Conservation (phyloP, 768 basidiomycete genomes). For the Hygrophorus russula region DNA sequence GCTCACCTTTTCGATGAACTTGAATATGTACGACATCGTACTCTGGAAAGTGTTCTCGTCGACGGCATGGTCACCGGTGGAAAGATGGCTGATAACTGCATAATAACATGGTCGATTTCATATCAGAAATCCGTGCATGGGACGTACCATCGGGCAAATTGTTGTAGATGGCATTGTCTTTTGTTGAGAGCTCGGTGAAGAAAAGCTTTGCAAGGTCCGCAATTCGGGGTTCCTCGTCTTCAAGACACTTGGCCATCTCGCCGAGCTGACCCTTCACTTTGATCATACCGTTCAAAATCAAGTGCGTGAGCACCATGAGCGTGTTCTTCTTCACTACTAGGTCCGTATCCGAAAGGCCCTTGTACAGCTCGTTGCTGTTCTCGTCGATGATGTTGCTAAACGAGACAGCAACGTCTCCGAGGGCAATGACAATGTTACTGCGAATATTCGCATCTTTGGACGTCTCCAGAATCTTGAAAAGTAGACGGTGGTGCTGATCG, state of each 20-base stretch:
- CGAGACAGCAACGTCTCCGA: conserved; percentile 96
- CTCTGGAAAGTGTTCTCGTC: conserved; percentile 88
- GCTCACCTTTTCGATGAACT: conserved; percentile 89
- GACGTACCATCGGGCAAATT: conserved; percentile 86
- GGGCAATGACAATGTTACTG: conserved; percentile 93
- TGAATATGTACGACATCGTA: conserved; percentile 92
- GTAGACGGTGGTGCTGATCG: conserved; percentile 74
- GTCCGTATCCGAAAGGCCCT: conserved; percentile 80
- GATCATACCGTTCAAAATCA: conserved; percentile 98
- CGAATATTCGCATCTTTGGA: conserved; percentile 84
- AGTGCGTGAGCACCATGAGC: conserved; percentile 93
- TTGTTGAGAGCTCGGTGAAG: conserved; percentile 91
- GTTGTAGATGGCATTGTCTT: conserved; percentile 99
- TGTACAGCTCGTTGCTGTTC: conserved; percentile 92
- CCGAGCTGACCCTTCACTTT: conserved; percentile 99
- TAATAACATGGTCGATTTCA: conserved; percentile 5
- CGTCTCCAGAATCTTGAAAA: conserved; percentile 92
- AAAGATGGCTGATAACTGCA: conserved; percentile 88
- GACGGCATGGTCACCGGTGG: conserved; percentile 82
- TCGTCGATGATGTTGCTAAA: conserved; percentile 97
- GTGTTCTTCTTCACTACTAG: conserved; percentile 97
- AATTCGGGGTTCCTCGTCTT: conserved; percentile 80
- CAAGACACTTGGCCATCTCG: conserved; percentile 99
- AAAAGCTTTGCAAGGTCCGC: conserved; percentile 95
- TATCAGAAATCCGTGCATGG: neutral